These are phyloP conservation scores for Hawksworthiomyces lignivorus DNA, from an alignment of 2,329 filamentous ascomycete genomes.

Conservation along the genomic window DNA sequence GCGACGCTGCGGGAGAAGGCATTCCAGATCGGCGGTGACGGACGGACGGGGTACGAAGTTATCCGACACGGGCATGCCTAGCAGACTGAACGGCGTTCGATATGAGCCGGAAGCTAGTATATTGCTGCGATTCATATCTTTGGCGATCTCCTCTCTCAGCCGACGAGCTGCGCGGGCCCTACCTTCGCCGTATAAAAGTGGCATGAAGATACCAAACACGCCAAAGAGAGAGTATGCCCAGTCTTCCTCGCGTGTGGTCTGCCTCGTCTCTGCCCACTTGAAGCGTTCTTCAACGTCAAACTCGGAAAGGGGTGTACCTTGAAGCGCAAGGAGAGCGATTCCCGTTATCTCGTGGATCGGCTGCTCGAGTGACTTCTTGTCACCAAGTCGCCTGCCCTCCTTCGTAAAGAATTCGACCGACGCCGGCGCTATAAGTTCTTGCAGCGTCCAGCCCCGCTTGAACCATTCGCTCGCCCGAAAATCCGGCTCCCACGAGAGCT, in stretches of 20 bases:
- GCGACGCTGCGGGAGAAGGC: too few relatives aligned
- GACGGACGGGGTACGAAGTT: too few relatives aligned
- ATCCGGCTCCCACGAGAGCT: too few relatives aligned
- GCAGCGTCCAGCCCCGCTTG: slow-evolving; percentile 6
- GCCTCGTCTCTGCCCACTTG: slow-evolving; percentile 6
- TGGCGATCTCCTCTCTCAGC: not conserved
- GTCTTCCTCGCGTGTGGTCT: slow-evolving; percentile 8
- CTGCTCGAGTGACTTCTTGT: not conserved
- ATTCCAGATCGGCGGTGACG: too few relatives aligned
- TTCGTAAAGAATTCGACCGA: not conserved
- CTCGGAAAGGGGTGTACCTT: not conserved
- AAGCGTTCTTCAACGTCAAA: not conserved
- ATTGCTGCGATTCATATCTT: too few relatives aligned
- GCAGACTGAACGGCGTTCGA: too few relatives aligned
- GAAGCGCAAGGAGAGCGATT: not conserved
- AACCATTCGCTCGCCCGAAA: too few relatives aligned
- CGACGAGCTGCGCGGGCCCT: slow-evolving; percentile 1
- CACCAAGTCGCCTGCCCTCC: not conserved
- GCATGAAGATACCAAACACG: slow-evolving; percentile 11
- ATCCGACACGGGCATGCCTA: too few relatives aligned
- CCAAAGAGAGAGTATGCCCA: slow-evolving; percentile 2
- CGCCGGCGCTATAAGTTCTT: slow-evolving; percentile 4
- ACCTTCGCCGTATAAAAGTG: slow-evolving; percentile 10
- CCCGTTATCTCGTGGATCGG: not conserved
- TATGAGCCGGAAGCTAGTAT: too few relatives aligned